Evolutionary conservation across 2,329 filamentous ascomycete genomes (phyloP).

Genomic region (Fusarium sp.): DNA sequence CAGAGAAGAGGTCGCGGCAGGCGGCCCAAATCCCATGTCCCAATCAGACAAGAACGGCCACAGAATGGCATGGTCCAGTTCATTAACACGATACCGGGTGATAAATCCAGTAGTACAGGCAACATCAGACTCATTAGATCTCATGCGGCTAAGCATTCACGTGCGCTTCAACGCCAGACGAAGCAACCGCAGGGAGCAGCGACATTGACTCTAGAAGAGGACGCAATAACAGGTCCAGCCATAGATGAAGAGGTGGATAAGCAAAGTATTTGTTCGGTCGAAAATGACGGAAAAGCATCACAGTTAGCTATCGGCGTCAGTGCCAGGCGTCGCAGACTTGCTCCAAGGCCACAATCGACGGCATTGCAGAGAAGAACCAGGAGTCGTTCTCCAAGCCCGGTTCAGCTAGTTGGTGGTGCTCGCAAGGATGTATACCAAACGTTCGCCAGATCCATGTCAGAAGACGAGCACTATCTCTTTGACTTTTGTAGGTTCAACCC

Average conservation of each 20-base stretch:
- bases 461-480: slow-evolving; percentile 19
- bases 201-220: neutral
- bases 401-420: slow-evolving; percentile 5
- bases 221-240: too few relatives aligned
- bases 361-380: neutral
- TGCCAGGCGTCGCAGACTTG: neutral
- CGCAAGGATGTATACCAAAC: neutral
- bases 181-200: neutral
- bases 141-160: slow-evolving; percentile 2
- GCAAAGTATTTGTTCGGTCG: too few relatives aligned
- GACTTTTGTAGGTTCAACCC: slow-evolving; percentile 3
- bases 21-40: neutral
- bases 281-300: neutral
- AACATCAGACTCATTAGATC: slow-evolving; percentile 15
- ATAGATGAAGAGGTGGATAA: neutral
- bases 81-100: slow-evolving; percentile 2
- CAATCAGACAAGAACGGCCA: neutral
- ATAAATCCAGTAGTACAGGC: neutral
- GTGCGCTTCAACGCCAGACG: neutral
- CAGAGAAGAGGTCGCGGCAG: slow-evolving; percentile 8
- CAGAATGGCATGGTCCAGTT: neutral
- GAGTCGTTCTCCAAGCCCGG: neutral
- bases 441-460: slow-evolving; percentile 12
- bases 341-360: neutral
- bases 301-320: neutral